Evolutionary conservation across 2,329 filamentous ascomycete genomes (phyloP), one percentile per base, ranked within the genome.

Genomic region (Paraconiothyrium brasiliense): DNA sequence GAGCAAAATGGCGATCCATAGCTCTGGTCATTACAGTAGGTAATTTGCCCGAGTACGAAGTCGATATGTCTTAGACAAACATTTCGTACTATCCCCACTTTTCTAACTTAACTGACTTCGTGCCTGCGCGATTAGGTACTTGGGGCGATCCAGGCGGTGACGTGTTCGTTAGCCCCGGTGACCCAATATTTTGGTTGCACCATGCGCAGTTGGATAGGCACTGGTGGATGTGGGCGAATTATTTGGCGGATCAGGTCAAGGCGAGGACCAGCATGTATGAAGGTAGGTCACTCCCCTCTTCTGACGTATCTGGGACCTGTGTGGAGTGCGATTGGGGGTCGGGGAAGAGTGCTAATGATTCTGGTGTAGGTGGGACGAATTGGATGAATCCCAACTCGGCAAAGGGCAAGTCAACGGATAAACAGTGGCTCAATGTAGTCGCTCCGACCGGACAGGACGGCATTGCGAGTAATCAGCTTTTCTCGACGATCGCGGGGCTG

Each of bases 171-270:
- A 80, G 76, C 10, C 82, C 83, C 8, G 76, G 71, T 5, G 83
- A 85, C 46, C 81, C 81, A 1, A 54, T 72, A 27, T 85, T 85
- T 70, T 85, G 77, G 74, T 71, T 83, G 41, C 83, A 84, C 63
- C 83, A 85, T 63, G 78, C 76, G 4, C 78, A 81, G 68, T 76
- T 85, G 16, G 83, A 85, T 67, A 72, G 82, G 10, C 72, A 81
- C 14, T 85, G 80, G 79, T 83, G 81, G 81, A 81, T 82, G 60
- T 85, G 83, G 83, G 80, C 83, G 68, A 82, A 80, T 54, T 73
- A 73, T 48, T 50, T 63, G 4, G 71, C 71, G 37, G 64, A 77
- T 22, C 73, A 82, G 43, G 30, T 75, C 16, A 70, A 69, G 60
- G 57, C 35, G 2, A 50, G 70, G 56, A 67, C 66, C 16, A 67